Base-by-base conservation (phyloP, 1,284 basidiomycete genomes). In the Marasmius tenuissimus region DNA sequence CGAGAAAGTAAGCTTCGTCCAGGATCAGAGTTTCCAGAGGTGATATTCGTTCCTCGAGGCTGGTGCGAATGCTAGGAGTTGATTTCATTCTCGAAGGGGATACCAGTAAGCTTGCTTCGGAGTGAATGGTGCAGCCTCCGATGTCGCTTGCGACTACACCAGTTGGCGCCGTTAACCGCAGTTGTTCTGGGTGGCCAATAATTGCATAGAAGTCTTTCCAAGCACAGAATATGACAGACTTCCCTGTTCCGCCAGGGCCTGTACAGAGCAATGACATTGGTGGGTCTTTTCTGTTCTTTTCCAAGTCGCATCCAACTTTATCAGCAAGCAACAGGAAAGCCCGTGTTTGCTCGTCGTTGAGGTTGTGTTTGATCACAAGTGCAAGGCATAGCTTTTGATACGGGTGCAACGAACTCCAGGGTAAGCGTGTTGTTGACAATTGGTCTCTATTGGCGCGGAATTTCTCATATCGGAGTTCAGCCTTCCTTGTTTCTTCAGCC, bases 311-410 rank as follows among this genome's bases (percentile, higher is more conserved):
- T 27, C 58, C 63, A 54, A 64, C 58, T 20, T 62, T 20, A 45
- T 63, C 27, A 11, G 61, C 63, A 22, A 65, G 60, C 11, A 67
- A 22, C 0, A 65, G 61, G 27, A 65, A 65, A 20, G 63, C 64
- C 34, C 55, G 33, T 6, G 56, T 63, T 58, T 66, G 65, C 18
- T 60, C 55, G 35, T 63, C 57, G 39, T 66, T 66, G 27, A 66
- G 34, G 2, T 38, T 54, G 38, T 63, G 65, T 53, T 49, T 49
- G 10, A 49, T 18, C 9, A 49, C 22, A 16, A 49, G 22, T 10
- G 16, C 22, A 49, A 49, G 18, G 22, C 48, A 49, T 8, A 49
- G 14, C 48, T 49, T 9, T 27, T 49, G 48, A 27, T 49, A 49
- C 20, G 48, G 48, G 22, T 27, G 48, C 18, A 49, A 49, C 9